These are phyloP conservation scores for Coccomyxa subellipsoidea DNA, from an alignment of 163 green algal genomes.

Conservation along the genomic window DNA sequence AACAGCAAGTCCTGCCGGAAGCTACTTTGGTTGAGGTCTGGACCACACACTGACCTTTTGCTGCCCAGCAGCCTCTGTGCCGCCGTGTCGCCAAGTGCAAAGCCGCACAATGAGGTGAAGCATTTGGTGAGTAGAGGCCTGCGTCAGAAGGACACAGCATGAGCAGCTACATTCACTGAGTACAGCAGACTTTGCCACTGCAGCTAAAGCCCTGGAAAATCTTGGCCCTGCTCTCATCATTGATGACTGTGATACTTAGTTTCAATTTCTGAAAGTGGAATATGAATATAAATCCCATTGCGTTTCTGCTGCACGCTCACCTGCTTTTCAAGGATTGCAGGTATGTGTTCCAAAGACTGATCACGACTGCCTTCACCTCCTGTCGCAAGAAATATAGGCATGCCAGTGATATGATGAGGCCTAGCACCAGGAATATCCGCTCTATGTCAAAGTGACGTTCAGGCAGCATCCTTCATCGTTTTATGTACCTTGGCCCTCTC, in stretches of 20 bases:
- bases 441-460: neutral
- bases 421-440: neutral
- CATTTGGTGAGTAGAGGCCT: conserved; percentile 50
- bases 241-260: neutral
- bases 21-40: neutral
- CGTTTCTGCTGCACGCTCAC: neutral
- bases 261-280: neutral
- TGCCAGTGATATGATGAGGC: neutral
- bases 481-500: neutral
- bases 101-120: conserved; percentile 54
- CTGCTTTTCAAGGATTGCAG: neutral
- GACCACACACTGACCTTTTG: conserved; percentile 13
- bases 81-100: conserved; percentile 48
- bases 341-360: neutral
- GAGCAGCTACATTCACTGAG: neutral
- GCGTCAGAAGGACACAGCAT: neutral
- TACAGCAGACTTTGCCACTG: neutral
- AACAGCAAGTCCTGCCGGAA: neutral
- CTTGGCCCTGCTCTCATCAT: neutral
- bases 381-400: neutral
- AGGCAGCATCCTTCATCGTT: neutral
- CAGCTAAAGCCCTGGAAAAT: neutral
- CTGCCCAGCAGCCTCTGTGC: conserved; percentile 30
- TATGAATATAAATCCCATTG: neutral
- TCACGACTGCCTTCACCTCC: neutral